Percentiles rank a stretch among this genome's conserved stretches.
phyloP scores from a whole-genome alignment of 495 filamentous ascomycete genomes.

The Aspergillus nidulans region DNA sequence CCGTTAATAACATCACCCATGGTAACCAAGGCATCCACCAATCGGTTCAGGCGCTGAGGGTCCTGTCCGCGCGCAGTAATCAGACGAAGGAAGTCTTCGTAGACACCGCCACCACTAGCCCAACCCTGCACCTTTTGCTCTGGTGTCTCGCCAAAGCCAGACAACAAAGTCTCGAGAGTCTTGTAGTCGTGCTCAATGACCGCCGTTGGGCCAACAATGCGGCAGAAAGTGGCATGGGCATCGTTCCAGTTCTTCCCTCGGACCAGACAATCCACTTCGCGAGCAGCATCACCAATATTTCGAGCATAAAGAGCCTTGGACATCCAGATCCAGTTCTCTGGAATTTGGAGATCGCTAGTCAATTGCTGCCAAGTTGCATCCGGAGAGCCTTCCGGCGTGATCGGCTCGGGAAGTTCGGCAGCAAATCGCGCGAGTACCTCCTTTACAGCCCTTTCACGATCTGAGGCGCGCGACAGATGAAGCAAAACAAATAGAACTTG shows the following conservation, averaged over 20 bases:
- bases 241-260: slow-evolving; percentile 69
- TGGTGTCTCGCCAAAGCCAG: slow-evolving; percentile 57
- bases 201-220: slow-evolving; percentile 69
- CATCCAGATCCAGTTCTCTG: slow-evolving; percentile 74
- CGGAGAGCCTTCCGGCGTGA: slow-evolving; percentile 48
- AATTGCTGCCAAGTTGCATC: slow-evolving; percentile 51
- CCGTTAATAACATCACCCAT: slow-evolving; percentile 53
- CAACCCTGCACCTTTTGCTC: slow-evolving; percentile 53
- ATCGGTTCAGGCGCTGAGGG: slow-evolving; percentile 46
- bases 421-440: slow-evolving; percentile 60
- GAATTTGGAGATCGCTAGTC: slow-evolving; percentile 58
- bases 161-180: slow-evolving; percentile 56
- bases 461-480: slow-evolving; percentile 61
- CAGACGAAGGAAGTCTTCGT: slow-evolving; percentile 73
- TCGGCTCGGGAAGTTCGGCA: slow-evolving; percentile 46
- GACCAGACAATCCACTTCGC: slow-evolving; percentile 72
- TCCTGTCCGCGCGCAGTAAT: slow-evolving; percentile 34
- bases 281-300: slow-evolving; percentile 55
- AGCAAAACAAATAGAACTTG: slow-evolving; percentile 70
- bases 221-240: slow-evolving; percentile 76
- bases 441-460: slow-evolving; percentile 63
- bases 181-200: slow-evolving; percentile 75
- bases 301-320: slow-evolving; percentile 82
- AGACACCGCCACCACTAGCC: slow-evolving; percentile 75
- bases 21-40: slow-evolving; percentile 60